Conservation (phyloP, 768 basidiomycete species). For the Auricularia sp. region DNA sequence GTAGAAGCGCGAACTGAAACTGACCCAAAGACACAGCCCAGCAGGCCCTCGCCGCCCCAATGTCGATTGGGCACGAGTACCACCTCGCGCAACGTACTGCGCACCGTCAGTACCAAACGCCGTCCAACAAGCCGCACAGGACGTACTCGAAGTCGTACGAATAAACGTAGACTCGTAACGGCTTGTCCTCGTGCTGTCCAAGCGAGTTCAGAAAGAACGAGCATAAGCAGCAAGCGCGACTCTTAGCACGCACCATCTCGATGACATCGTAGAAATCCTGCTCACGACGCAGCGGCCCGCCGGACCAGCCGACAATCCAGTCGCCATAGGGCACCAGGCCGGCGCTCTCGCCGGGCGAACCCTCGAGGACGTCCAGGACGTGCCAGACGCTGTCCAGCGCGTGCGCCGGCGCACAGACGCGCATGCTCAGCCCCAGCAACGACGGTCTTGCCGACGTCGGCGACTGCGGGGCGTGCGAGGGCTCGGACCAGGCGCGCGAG, state of each 20-base stretch:
- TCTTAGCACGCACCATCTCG: conserved; percentile 47
- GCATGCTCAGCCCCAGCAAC: conserved; percentile 91
- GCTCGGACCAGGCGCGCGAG: conserved; percentile 21
- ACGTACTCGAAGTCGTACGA: conserved; percentile 93
- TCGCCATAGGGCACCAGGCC: conserved; percentile 87
- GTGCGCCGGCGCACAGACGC: conserved; percentile 81
- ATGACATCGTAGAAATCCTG: conserved; percentile 95
- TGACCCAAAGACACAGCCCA: conserved; percentile 93
- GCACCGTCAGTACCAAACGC: background rate
- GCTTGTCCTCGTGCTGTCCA: conserved; percentile 94
- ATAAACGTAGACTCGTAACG: conserved; percentile 89
- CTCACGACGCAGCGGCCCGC: conserved; percentile 82
- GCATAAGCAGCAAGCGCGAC: too few relatives aligned
- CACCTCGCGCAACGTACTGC: conserved; percentile 82
- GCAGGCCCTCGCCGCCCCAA: conserved; percentile 93
- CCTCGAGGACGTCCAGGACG: conserved; percentile 92
- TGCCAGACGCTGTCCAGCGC: conserved; percentile 96
- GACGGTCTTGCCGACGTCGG: conserved; percentile 49
- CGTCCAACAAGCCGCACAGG: background rate
- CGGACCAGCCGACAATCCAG: conserved; percentile 84
- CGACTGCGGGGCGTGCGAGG: conserved; percentile 19
- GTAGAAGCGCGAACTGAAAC: conserved; percentile 15
- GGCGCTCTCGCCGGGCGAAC: conserved; percentile 93
- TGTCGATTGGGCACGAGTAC: conserved; percentile 92
- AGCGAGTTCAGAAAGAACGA: too few relatives aligned